phyloP scores from a whole-genome alignment of 306 rosid genomes.

The Crotalaria pallida region DNA sequence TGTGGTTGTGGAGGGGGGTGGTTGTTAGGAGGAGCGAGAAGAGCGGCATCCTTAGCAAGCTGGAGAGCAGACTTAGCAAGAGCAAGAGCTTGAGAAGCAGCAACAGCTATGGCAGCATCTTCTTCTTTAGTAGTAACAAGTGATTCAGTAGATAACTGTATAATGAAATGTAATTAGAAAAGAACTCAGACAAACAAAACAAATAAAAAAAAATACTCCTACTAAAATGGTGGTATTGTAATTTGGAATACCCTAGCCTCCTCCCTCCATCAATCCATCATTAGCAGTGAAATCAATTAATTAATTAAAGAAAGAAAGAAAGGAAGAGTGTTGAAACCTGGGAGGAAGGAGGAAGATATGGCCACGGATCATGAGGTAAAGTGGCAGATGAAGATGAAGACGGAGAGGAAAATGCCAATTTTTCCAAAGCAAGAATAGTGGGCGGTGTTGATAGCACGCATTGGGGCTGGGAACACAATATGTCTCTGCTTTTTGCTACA shows the following conservation, averaged over 20 bases:
- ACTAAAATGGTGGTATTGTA: no score
- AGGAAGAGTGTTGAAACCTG: no score
- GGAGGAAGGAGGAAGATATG: slow-evolving; percentile 40
- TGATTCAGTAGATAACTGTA: slow-evolving; percentile 60
- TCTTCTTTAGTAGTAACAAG: slow-evolving; percentile 83
- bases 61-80: slow-evolving; percentile 88
- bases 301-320: no score
- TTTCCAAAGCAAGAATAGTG: slow-evolving; percentile 48
- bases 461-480: slow-evolving; percentile 44
- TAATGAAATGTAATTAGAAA: no score
- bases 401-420: slow-evolving; percentile 44
- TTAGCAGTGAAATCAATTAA: no score
- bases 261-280: no score
- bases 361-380: slow-evolving; percentile 46
- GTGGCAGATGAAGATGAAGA: slow-evolving; percentile 30
- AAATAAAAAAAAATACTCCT: no score
- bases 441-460: slow-evolving; percentile 47
- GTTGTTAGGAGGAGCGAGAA: slow-evolving; percentile 45
- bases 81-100: slow-evolving; percentile 87
- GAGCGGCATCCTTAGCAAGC: slow-evolving; percentile 76
- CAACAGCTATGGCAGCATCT: slow-evolving; percentile 82
- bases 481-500: slow-evolving; percentile 63
- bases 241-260: no score
- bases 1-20: slow-evolving; percentile 24
- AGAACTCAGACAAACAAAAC: no score